phyloP scores from a whole-genome alignment of 805 yeast species.

The Metschnikowia lachancei region DNA sequence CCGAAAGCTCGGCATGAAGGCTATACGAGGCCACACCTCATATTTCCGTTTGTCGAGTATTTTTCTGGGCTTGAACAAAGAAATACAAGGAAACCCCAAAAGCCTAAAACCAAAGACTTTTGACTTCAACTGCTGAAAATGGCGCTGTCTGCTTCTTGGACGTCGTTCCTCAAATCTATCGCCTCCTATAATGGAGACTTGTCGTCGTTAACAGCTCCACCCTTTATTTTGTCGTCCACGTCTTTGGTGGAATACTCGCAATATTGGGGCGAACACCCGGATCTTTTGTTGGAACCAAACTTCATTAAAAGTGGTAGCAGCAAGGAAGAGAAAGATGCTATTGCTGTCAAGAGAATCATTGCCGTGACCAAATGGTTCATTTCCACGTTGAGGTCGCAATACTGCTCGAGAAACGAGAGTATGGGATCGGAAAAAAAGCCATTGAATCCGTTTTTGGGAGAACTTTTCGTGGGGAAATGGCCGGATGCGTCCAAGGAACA shows the following conservation, averaged over 20 bases:
- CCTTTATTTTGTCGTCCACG: constrained; percentile 87
- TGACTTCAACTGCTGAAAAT: constrained; percentile 1
- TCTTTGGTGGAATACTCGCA: constrained; percentile 89
- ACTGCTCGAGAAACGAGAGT: constrained; percentile 85
- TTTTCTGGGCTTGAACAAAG: not conserved
- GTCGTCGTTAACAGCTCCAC: constrained; percentile 94
- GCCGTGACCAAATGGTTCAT: constrained; percentile 90
- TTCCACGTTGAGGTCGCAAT: constrained; percentile 87
- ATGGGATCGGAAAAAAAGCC: constrained; percentile 98
- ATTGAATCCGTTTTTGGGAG: constrained; percentile 93
- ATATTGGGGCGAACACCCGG: constrained; percentile 94
- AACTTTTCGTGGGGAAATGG: constrained; percentile 91
- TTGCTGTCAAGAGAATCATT: constrained; percentile 63
- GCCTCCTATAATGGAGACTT: constrained; percentile 93
- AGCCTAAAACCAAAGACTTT: not conserved
- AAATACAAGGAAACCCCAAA: not conserved
- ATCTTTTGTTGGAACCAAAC: constrained; percentile 72
- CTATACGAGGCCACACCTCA: constrained; percentile 2
- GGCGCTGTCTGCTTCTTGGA: constrained; percentile 62
- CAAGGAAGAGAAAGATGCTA: constrained; percentile 33
- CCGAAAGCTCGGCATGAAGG: not conserved
- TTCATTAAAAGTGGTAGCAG: constrained; percentile 45
- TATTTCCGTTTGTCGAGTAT: not conserved
- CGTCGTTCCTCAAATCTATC: constrained; percentile 83
- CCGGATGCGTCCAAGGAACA: constrained; percentile 47